Evolutionary conservation across 2,329 filamentous ascomycete species (phyloP), one percentile per base, ranked within the genome.

Genomic region (Epichloe typhina): DNA sequence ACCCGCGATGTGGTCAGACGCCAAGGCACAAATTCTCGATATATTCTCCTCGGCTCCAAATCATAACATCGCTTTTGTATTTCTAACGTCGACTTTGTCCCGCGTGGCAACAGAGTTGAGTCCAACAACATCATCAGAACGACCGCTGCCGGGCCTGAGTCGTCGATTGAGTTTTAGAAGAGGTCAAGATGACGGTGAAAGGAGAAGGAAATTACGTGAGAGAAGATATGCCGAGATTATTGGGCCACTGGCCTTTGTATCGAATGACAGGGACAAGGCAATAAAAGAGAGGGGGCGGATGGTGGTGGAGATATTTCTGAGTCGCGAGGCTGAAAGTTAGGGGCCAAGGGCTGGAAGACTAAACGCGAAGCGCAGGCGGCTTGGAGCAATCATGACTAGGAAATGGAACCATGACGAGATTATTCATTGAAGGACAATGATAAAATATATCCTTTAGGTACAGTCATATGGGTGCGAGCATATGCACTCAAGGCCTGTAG

Each of bases 41-140:
- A 76, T 84, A 2, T 74, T 96, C 2, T 77, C 84, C 0, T 72
- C 77, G 2, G 76, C 80, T 0, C 86, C 88, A 0, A 83, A 84
- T 47, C 85, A 95, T 67, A 93, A 88, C 62, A 90, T 95, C 50
- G 85, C 86, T 0, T 95, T 96, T 61, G 86, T 95, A 2, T 89
- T 96, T 56, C 70, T 96, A 15, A 88, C 84, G 0, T 82, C 86
- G 8, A 90, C 89, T 67, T 73, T 96, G 1, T 68, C 73, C 2
- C 71, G 73, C 4, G 67, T 79, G 1, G 69, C 73, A 2, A 63
- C 68, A 0, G 77, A 81, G 50, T 64, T 81, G 5, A 65, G 64
- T 61, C 40, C 74, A 58, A 23, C 46, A 59, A 72, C 53, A 53
- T 61, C 52, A 53, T 61, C 39, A 46, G 73, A 54, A 55, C 57